Evolutionary conservation across 495 filamentous ascomycete species (phyloP).

Genomic region (Evansstolkia leycettana): DNA sequence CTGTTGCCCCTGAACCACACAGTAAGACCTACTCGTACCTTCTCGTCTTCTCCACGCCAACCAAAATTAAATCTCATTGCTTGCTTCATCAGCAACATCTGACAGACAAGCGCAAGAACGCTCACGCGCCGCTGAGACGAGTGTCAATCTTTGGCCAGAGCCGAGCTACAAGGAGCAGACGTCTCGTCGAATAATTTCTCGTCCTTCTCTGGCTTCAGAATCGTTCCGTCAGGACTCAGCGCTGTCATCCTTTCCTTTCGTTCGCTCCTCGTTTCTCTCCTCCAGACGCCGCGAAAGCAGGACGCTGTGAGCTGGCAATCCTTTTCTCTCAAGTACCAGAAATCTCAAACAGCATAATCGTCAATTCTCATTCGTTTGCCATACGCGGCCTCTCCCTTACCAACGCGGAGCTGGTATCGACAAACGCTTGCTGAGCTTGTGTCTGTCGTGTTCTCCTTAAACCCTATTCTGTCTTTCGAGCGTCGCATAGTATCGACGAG

Average conservation of each 20-base stretch:
- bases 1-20: too few species aligned
- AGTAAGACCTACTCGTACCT: too few species aligned
- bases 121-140: too few species aligned
- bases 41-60: too few species aligned
- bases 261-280: constrained; percentile 11
- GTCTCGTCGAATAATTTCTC: too few species aligned
- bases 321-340: constrained; percentile 5
- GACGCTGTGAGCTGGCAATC: constrained; percentile 33
- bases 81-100: too few species aligned
- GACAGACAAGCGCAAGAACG: too few species aligned
- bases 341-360: too few species aligned
- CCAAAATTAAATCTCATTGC: too few species aligned
- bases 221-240: background rate
- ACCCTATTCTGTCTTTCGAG: constrained; percentile 1
- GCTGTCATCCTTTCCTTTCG: constrained; percentile 1
- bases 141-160: too few species aligned
- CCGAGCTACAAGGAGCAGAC: too few species aligned
- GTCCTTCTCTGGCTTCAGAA: background rate
- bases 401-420: constrained; percentile 6
- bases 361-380: constrained; percentile 2
- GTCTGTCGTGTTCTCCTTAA: constrained; percentile 10
- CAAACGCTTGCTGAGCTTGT: constrained; percentile 24
- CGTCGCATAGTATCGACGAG: constrained; percentile 1
- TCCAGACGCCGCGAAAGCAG: constrained; percentile 28
- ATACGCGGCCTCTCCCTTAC: constrained; percentile 5